These are phyloP conservation scores for Aspergillus sclerotiicarbonarius DNA, from an alignment of 495 filamentous ascomycete genomes.

Conservation along the genomic window DNA sequence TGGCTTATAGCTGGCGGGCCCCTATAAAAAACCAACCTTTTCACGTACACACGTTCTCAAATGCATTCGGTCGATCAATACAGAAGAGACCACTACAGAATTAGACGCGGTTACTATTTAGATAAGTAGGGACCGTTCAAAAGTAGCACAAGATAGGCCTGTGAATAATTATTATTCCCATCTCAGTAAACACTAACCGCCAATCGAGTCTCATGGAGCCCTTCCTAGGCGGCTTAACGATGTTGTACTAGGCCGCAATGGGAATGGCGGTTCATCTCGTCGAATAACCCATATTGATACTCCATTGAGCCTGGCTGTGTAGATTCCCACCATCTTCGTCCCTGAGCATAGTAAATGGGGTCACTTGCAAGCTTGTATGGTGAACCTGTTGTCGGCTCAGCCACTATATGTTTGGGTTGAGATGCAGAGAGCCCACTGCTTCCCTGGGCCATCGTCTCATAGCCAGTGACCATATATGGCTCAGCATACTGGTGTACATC, in stretches of 20 bases:
- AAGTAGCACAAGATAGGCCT: no score
- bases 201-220: background rate
- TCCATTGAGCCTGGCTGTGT: constrained; percentile 49
- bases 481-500: constrained; percentile 46
- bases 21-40: no score
- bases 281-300: constrained; percentile 55
- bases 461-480: constrained; percentile 71
- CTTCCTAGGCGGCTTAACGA: background rate
- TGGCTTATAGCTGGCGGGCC: no score
- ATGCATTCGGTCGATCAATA: no score
- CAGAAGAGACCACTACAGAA: no score
- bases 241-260: constrained; percentile 6
- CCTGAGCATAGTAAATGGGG: constrained; percentile 53
- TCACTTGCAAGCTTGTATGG: constrained; percentile 57
- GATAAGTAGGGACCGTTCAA: no score
- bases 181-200: background rate
- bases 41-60: no score
- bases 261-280: constrained; percentile 36
- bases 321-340: constrained; percentile 48
- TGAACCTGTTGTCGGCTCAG: constrained; percentile 38
- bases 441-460: constrained; percentile 53
- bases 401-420: constrained; percentile 11
- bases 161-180: no score
- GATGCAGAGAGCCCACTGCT: constrained; percentile 48
- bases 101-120: no score